Conservation (phyloP, 2,329 filamentous ascomycete species). For the Ceratocystiopsis brevicomis region DNA sequence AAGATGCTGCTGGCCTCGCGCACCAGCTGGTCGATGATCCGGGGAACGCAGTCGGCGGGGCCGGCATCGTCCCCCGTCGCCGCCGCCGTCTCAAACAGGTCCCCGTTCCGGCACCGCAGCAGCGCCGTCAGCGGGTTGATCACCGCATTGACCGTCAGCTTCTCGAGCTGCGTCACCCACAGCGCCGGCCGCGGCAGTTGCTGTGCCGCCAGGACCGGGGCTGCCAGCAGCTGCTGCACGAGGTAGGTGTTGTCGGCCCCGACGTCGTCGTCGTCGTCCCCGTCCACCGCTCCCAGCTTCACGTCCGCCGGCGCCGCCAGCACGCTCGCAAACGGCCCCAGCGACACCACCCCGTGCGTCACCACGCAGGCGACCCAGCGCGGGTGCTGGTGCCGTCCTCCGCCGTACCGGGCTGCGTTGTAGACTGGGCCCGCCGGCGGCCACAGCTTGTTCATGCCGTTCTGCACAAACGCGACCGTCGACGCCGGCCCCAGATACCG, state of each 20-base stretch:
- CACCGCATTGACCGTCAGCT: slow-evolving; percentile 61
- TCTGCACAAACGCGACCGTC: slow-evolving; percentile 72
- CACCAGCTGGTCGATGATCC: slow-evolving; percentile 49
- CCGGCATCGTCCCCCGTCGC: slow-evolving; percentile 22
- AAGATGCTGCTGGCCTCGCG: slow-evolving; percentile 30
- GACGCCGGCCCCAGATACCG: slow-evolving; percentile 42
- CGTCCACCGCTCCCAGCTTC: slow-evolving; percentile 25
- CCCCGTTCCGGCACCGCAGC: slow-evolving; percentile 60
- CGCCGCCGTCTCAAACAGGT: slow-evolving; percentile 40
- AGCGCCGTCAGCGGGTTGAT: slow-evolving; percentile 77
- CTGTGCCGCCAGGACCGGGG: slow-evolving; percentile 24
- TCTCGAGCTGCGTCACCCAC: slow-evolving; percentile 57
- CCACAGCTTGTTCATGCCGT: slow-evolving; percentile 60
- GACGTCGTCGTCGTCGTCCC: background rate
- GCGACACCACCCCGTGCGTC: slow-evolving; percentile 35
- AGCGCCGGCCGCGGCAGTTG: slow-evolving; percentile 24
- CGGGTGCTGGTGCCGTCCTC: slow-evolving; percentile 23
- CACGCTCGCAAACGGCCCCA: slow-evolving; percentile 29
- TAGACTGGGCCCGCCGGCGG: slow-evolving; percentile 30
- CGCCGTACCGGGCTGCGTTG: slow-evolving; percentile 19
- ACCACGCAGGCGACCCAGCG: slow-evolving; percentile 52
- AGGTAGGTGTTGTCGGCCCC: slow-evolving; percentile 17
- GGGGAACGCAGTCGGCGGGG: slow-evolving; percentile 5
- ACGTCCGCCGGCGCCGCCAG: slow-evolving; percentile 32
- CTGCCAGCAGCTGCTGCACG: slow-evolving; percentile 21